These are phyloP conservation scores for Capronia coronata DNA, from an alignment of 2,329 filamentous ascomycete species.

Conservation along the genomic window DNA sequence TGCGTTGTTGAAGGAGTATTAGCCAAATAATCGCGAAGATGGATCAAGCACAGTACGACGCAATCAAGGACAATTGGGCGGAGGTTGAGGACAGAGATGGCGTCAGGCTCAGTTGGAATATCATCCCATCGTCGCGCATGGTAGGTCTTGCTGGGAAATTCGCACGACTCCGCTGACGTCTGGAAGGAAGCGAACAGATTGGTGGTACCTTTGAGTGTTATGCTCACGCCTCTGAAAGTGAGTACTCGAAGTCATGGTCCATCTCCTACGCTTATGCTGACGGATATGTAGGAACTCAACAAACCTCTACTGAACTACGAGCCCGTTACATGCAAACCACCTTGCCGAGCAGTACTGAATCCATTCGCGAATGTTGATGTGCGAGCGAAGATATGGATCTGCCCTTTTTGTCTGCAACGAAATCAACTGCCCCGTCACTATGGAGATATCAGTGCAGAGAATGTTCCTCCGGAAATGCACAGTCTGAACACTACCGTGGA, in stretches of 20 bases:
- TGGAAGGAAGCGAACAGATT: slow-evolving; percentile 81
- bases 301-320: slow-evolving; percentile 89
- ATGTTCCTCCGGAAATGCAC: slow-evolving; percentile 61
- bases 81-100: slow-evolving; percentile 96
- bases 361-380: slow-evolving; percentile 77
- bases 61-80: slow-evolving; percentile 90
- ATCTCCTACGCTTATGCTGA: slow-evolving; percentile 55
- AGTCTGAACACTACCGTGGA: slow-evolving; percentile 60
- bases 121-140: slow-evolving; percentile 96
- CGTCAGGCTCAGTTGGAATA: slow-evolving; percentile 95
- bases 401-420: slow-evolving; percentile 61
- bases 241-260: not conserved
- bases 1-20: slow-evolving; percentile 18
- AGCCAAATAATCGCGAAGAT: slow-evolving; percentile 45
- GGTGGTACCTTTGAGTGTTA: slow-evolving; percentile 89
- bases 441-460: slow-evolving; percentile 61
- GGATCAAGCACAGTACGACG: slow-evolving; percentile 66
- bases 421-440: slow-evolving; percentile 61
- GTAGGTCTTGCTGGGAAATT: slow-evolving; percentile 44
- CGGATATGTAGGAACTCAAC: slow-evolving; percentile 90
- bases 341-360: slow-evolving; percentile 91
- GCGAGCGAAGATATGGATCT: slow-evolving; percentile 62
- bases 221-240: slow-evolving; percentile 90
- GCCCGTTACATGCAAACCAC: slow-evolving; percentile 91
- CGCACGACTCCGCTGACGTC: slow-evolving; percentile 30